Evolutionary conservation across 164 flowering plant species (phyloP).

Genomic region (Tetracentron sinense): DNA sequence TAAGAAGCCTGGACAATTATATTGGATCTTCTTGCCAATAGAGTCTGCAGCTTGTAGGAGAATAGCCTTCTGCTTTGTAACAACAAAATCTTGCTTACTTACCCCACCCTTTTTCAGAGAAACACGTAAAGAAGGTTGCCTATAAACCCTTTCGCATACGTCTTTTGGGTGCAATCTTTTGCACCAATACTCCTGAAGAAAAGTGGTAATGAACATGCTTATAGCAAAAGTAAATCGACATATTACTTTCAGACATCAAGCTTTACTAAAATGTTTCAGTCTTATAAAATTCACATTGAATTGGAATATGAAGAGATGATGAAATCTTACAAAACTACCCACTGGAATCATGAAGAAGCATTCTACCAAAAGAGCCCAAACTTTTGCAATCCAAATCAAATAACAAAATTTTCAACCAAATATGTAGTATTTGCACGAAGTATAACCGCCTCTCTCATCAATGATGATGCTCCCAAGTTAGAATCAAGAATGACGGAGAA

Average conservation of each 20-base stretch:
- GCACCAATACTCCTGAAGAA: constrained; percentile 93
- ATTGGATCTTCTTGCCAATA: constrained; percentile 86
- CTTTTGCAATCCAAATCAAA: too few relatives aligned
- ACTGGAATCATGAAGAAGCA: not conserved
- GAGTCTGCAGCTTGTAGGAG: constrained; percentile 79
- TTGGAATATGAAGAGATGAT: not conserved
- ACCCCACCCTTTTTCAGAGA: constrained; percentile 66
- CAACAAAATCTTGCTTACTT: constrained; percentile 61
- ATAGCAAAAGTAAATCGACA: not conserved
- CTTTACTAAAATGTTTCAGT: not conserved
- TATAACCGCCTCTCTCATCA: too few relatives aligned
- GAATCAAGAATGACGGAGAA: too few relatives aligned
- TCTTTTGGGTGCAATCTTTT: constrained; percentile 88
- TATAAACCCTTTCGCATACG: constrained; percentile 88
- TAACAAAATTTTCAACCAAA: not conserved
- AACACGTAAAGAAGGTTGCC: constrained; percentile 86
- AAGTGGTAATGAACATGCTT: constrained; percentile 1
- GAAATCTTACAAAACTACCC: not conserved
- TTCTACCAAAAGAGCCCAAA: not conserved
- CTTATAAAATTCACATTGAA: not conserved
- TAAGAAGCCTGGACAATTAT: constrained; percentile 84
- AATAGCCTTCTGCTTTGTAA: constrained; percentile 67
- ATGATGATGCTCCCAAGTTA: too few relatives aligned
- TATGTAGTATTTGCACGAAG: not conserved
- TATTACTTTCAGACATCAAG: too few relatives aligned